phyloP scores from a whole-genome alignment of 2,329 filamentous ascomycete genomes.

The Magnaporthiopsis poae region DNA sequence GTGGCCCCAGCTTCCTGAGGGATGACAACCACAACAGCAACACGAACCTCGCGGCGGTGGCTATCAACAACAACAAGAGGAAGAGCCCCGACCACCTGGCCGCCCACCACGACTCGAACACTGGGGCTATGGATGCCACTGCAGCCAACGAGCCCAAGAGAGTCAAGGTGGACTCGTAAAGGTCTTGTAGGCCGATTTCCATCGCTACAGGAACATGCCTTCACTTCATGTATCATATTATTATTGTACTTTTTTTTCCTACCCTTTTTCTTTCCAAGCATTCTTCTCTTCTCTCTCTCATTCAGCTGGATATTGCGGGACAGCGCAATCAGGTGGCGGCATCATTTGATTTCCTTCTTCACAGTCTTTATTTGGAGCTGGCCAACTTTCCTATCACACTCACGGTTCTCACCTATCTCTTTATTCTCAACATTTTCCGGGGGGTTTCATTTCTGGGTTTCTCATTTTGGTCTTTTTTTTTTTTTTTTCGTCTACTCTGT shows the following conservation, averaged over 20 bases:
- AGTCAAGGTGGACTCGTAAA: constrained; percentile 38
- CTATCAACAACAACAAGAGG: constrained; percentile 34
- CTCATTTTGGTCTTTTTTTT: not conserved
- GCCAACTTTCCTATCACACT: not conserved
- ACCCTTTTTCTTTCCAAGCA: not conserved
- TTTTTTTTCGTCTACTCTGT: no score
- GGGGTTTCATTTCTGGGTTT: not conserved
- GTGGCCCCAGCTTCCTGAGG: constrained; percentile 53
- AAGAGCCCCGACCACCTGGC: constrained; percentile 44
- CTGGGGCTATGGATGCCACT: constrained; percentile 21
- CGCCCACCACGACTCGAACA: constrained; percentile 30
- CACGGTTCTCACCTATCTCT: not conserved
- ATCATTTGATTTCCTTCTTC: not conserved
- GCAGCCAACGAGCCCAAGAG: constrained; percentile 42
- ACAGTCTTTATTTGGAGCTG: not conserved
- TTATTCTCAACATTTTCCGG: not conserved
- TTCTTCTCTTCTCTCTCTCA: not conserved
- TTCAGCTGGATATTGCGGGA: not conserved
- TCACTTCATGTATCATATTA: constrained; percentile 1
- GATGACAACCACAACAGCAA: constrained; percentile 33
- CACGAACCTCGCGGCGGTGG: not conserved
- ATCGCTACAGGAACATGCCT: not conserved
- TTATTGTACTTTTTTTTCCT: constrained; percentile 2
- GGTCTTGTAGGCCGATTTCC: not conserved
- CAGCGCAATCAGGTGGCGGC: not conserved